Percentiles rank a stretch among this genome's conserved stretches.
These are phyloP conservation scores for Cercospora sojina DNA, from an alignment of 2,329 filamentous ascomycete species.

Conservation along the genomic window DNA sequence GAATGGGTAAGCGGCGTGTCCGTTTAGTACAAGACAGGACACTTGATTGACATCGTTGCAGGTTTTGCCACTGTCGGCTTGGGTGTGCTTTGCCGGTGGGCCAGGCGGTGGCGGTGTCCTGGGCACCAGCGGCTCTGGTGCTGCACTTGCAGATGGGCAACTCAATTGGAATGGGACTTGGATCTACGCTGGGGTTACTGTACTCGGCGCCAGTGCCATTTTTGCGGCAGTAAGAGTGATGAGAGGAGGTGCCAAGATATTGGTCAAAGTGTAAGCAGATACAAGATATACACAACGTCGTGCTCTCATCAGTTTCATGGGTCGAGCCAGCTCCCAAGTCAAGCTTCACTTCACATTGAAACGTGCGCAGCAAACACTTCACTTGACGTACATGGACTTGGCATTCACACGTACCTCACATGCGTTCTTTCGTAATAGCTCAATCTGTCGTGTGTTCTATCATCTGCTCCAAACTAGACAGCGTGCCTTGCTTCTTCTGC, in stretches of 20 bases:
- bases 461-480: neutral
- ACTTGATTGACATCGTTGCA: conserved; percentile 26
- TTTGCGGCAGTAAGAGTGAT: conserved; percentile 32
- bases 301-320: neutral
- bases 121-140: conserved; percentile 53
- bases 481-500: too few relatives aligned
- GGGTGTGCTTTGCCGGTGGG: conserved; percentile 41
- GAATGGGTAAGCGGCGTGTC: conserved; percentile 13
- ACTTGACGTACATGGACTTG: neutral
- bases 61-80: conserved; percentile 40
- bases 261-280: conserved; percentile 30
- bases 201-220: conserved; percentile 28
- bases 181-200: conserved; percentile 36
- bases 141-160: conserved; percentile 42
- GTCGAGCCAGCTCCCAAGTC: neutral
- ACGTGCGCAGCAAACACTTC: neutral
- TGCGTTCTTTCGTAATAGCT: too few relatives aligned
- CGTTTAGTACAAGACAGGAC: neutral
- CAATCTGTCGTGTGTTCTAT: too few relatives aligned
- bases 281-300: neutral
- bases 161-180: conserved; percentile 53
- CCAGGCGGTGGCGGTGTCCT: conserved; percentile 56
- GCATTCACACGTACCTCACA: too few relatives aligned
- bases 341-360: neutral
- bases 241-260: conserved; percentile 31